These are phyloP conservation scores for Suillus spraguei DNA, from an alignment of 768 basidiomycete genomes.

Conservation along the genomic window DNA sequence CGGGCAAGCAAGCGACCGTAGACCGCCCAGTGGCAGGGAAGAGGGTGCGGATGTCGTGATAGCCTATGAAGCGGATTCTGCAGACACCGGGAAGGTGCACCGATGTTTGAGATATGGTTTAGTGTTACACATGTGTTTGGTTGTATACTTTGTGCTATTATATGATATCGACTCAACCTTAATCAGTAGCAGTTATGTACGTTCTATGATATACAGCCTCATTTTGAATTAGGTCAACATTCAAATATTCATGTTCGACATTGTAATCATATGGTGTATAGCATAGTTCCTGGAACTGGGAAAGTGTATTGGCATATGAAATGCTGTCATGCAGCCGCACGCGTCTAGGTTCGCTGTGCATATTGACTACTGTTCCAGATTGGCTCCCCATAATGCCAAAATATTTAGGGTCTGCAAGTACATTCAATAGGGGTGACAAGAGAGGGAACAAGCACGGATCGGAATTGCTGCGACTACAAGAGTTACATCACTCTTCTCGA, in stretches of 20 bases:
- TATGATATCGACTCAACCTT: neutral
- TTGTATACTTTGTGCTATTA: neutral
- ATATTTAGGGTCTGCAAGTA: conserved; percentile 40
- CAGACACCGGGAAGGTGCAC: neutral
- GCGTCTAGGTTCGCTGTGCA: conserved; percentile 20
- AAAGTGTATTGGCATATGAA: neutral
- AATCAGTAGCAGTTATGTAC: neutral
- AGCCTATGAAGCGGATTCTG: neutral
- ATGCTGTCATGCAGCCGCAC: neutral
- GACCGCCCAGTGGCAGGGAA: neutral
- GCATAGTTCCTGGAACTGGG: neutral
- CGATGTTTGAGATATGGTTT: neutral
- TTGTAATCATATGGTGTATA: neutral
- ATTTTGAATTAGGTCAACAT: neutral
- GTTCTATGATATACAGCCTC: neutral
- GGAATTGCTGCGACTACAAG: conserved; percentile 59
- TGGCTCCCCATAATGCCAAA: conserved; percentile 48
- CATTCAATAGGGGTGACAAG: conserved; percentile 11
- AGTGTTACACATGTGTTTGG: neutral
- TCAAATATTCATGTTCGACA: neutral
- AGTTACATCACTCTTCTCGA: conserved; percentile 69
- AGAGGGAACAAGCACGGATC: conserved; percentile 2
- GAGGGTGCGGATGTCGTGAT: neutral
- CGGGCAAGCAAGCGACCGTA: neutral
- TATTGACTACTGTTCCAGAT: conserved; percentile 54